These are phyloP conservation scores for Kodamaea nitidulidarum DNA, from an alignment of 805 yeast genomes.

Conservation along the genomic window DNA sequence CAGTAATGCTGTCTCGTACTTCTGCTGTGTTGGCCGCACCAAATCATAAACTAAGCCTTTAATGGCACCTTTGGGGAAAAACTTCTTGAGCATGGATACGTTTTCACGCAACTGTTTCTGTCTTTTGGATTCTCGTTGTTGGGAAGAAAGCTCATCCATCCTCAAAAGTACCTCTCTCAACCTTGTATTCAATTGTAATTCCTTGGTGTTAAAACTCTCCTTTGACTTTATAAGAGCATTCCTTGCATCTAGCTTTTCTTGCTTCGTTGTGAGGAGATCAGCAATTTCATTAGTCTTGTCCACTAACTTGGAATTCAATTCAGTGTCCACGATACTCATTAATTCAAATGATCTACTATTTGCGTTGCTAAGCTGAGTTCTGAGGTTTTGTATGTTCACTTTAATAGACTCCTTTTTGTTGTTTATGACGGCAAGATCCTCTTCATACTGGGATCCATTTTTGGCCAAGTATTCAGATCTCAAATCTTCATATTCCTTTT, in stretches of 20 bases:
- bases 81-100: conserved; percentile 60
- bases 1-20: conserved; percentile 68
- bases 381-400: conserved; percentile 20
- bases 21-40: conserved; percentile 69
- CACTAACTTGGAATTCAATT: conserved; percentile 29
- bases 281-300: conserved; percentile 29
- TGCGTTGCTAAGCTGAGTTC: conserved; percentile 32
- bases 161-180: conserved; percentile 56
- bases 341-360: conserved; percentile 38
- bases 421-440: conserved; percentile 37
- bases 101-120: conserved; percentile 73
- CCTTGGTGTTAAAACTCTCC: conserved; percentile 41
- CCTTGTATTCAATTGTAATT: conserved; percentile 58
- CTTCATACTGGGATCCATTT: conserved; percentile 57
- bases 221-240: conserved; percentile 29
- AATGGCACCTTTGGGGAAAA: conserved; percentile 70
- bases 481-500: conserved; percentile 53
- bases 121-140: conserved; percentile 67
- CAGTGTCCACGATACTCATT: conserved; percentile 32
- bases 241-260: conserved; percentile 23
- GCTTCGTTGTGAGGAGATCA: conserved; percentile 26
- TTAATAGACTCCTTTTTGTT: conserved; percentile 44
- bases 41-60: conserved; percentile 77
- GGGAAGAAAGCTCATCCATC: conserved; percentile 71
- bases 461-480: conserved; percentile 52